Evolutionary conservation across 192 early-diverging fungal species (phyloP), one percentile per base, ranked within the genome.

Genomic region (Coemansia sp.): DNA sequence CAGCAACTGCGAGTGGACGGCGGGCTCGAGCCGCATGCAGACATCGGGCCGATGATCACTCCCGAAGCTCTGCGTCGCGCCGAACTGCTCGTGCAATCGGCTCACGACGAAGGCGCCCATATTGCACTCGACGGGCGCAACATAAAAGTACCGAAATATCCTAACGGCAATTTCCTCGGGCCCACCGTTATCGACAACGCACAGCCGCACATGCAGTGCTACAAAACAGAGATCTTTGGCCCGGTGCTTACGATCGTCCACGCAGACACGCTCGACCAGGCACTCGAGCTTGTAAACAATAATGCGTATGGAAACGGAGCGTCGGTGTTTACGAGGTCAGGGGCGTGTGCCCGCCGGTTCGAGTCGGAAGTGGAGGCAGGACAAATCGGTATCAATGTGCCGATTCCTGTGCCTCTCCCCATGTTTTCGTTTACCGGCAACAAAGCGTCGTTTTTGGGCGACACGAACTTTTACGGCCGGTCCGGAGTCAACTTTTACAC

Each of bases 341-440:
- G 96, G 5, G 83, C 90, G 38, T 82, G 78, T 56, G 96, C 96
- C 9, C 85, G 93, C 55, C 89, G 89, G 80, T 96, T 98, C 82
- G 83, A 87, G 71, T 72, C 86, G 24, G 90, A 95, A 63, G 87
- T 96, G 58, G 93, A 94, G 70, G 94, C 89, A 26, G 96, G 96
- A 14, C 96, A 98, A 81, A 87, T 97, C 26, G 94, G 92, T 55
- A 82, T 85, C 74, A 88, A 87, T 31, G 92, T 96, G 21, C 94
- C 96, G 6, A 97, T 97, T 62, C 96, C 96, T 5, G 96, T 98
- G 26, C 96, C 96, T 5, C 80, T 98, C 63, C 96, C 96, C 59
- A 93, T 94, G 87, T 98, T 98, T 82, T 92, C 90, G 52, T 96
- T 96, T 82, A 98, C 96, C 14, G 96, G 94, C 1, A 88, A 84